These are phyloP conservation scores for Arachis stenosperma DNA, from an alignment of 306 rosid genomes.

Conservation along the genomic window DNA sequence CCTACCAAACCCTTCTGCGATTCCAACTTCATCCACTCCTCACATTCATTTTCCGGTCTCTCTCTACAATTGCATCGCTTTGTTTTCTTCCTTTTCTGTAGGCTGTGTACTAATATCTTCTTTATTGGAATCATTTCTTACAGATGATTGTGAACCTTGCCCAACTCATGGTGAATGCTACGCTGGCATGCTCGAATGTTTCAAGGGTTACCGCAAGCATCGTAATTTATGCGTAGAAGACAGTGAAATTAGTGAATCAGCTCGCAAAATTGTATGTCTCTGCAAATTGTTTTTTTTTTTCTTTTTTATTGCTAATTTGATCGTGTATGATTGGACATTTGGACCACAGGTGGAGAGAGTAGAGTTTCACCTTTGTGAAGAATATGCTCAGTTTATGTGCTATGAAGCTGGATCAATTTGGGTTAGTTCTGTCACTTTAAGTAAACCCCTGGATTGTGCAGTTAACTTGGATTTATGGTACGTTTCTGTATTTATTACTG, in stretches of 20 bases:
- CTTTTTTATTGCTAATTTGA: constrained; percentile 34
- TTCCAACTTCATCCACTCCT: constrained; percentile 33
- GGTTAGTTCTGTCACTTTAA: constrained; percentile 66
- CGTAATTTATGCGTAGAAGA: constrained; percentile 78
- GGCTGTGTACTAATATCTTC: constrained; percentile 7
- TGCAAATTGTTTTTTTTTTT: constrained; percentile 23
- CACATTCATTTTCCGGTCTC: constrained; percentile 53
- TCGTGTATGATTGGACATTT: constrained; percentile 4
- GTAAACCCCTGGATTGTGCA: constrained; percentile 24
- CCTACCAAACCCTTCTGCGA: constrained; percentile 68
- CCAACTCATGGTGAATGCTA: constrained; percentile 77
- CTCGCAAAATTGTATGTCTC: constrained; percentile 71
- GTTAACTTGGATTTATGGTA: constrained; percentile 19
- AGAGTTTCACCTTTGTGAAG: constrained; percentile 62
- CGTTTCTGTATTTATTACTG: constrained; percentile 1
- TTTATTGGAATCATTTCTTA: background rate
- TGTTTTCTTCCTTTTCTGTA: constrained; percentile 10
- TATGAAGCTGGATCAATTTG: constrained; percentile 69
- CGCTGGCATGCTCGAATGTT: constrained; percentile 69
- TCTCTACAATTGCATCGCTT: background rate
- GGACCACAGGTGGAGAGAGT: constrained; percentile 58
- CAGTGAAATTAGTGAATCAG: constrained; percentile 70
- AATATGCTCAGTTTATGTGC: constrained; percentile 71
- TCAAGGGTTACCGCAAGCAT: constrained; percentile 63
- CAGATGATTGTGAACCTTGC: constrained; percentile 87